Conservation (phyloP, 225 moss, liverwort and hornwort genomes). For the Rhytidiadelphus loreus region DNA sequence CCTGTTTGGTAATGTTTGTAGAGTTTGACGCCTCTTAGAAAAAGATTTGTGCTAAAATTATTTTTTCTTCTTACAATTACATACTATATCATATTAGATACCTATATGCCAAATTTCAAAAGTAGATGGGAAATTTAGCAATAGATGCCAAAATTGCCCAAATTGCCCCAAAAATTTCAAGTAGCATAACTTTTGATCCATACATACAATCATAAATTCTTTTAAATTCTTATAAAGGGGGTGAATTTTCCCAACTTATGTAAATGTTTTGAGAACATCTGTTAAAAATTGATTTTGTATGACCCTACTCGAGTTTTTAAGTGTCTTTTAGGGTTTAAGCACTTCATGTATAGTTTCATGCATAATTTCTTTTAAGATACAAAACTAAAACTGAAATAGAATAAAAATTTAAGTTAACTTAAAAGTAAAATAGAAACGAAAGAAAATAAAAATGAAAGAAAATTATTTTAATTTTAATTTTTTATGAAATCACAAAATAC, state of each 20-base stretch:
- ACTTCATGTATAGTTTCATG: too few relatives aligned
- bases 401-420: neutral
- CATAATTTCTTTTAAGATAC: too few relatives aligned
- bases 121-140: neutral
- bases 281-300: too few relatives aligned
- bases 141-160: neutral
- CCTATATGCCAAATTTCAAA: neutral
- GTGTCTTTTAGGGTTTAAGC: too few relatives aligned
- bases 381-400: neutral
- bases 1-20: rapidly evolving
- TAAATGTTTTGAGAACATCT: too few relatives aligned
- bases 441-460: too few relatives aligned
- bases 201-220: rapidly evolving
- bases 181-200: neutral
- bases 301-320: too few relatives aligned
- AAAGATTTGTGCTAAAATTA: neutral
- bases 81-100: neutral
- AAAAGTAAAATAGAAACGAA: neutral
- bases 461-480: too few relatives aligned
- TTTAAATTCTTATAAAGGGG: neutral
- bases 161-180: rapidly evolving
- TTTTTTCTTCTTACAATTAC: neutral
- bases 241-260: too few relatives aligned
- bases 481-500: too few relatives aligned
- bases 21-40: neutral